Evolutionary conservation across 352 stramenopile genomes (phyloP), one percentile per base, ranked within the genome.

Genomic region (Salisapilia sapeloensis): DNA sequence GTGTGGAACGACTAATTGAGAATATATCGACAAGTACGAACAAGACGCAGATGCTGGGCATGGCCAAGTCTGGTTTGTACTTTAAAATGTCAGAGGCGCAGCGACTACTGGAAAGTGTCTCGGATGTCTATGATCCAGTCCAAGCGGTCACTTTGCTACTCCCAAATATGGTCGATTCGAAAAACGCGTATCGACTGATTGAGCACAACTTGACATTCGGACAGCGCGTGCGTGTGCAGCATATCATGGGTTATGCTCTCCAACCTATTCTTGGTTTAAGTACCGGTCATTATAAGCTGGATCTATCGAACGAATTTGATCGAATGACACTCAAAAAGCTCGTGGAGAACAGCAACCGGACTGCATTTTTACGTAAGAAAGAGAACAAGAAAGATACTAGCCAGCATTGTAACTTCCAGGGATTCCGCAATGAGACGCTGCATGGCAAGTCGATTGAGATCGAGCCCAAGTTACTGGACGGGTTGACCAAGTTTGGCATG

Each of bases 1-100:
- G 60, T 20, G 63, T 86, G 16, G 59, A 77, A 29, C 53, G 66
- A 6, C 48, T 86, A 27, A 81, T 86, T 29, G 60, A 79, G 26
- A 86, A 86, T 38, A 80, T 86, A 21, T 60, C 40, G 7, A 44
- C 44, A 14, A 83, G 69, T 41, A 82, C 81, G 45, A 77, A 80
- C 42, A 81, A 86, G 44, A 58, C 46, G 4, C 70, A 83, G 33
- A 86, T 86, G 61, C 48, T 86, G 14, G 42, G 56, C 17, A 86
- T 86, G 61, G 67, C 67, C 35, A 84, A 86, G 38, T 62, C 63
- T 0, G 67, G 71, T 6, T 53, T 84, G 10, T 61, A 56, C 29
- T 86, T 86, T 34, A 72, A 65, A 29, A 53, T 53, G 8, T 36
- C 59, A 15, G 67, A 86, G 24, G 71, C 71, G 4, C 71, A 86